phyloP scores from a whole-genome alignment of 2,329 filamentous ascomycete species.

The Coniochaeta ligniaria region DNA sequence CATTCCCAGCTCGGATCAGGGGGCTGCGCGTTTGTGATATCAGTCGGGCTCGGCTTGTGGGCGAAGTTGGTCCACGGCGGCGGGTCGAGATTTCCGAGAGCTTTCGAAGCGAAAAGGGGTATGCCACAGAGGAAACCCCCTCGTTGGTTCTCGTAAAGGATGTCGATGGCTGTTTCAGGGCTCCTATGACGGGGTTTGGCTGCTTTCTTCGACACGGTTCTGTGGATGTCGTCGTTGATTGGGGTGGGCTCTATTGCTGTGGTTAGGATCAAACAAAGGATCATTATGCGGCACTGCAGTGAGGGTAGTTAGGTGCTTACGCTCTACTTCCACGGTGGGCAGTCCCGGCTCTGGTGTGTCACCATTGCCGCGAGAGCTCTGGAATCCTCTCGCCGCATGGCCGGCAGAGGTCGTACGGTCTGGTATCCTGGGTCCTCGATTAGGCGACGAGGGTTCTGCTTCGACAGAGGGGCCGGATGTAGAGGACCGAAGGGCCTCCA shows the following conservation, averaged over 20 bases:
- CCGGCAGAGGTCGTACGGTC: background rate
- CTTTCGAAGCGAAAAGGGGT: slow-evolving; percentile 80
- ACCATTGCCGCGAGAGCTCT: background rate
- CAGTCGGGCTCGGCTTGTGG: slow-evolving; percentile 52
- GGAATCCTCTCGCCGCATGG: background rate
- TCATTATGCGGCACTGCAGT: background rate
- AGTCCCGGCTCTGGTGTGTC: background rate
- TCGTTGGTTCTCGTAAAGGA: slow-evolving; percentile 93
- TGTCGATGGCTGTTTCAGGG: slow-evolving; percentile 60
- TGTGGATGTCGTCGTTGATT: background rate
- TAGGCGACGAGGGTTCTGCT: background rate
- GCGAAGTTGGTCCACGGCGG: slow-evolving; percentile 74
- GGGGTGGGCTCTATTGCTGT: slow-evolving; percentile 11
- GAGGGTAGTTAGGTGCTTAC: slow-evolving; percentile 5
- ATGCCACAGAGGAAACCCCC: slow-evolving; percentile 85
- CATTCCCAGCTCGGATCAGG: slow-evolving; percentile 95
- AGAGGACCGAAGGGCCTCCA: slow-evolving; percentile 1
- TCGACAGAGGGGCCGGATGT: slow-evolving; percentile 12
- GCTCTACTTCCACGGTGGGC: slow-evolving; percentile 9
- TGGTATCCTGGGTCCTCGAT: background rate
- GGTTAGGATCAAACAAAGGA: background rate
- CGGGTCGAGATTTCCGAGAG: slow-evolving; percentile 80
- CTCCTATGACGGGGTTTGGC: slow-evolving; percentile 27
- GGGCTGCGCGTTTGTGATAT: slow-evolving; percentile 80
- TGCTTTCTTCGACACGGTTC: background rate